Percentiles rank a stretch among this genome's conserved stretches.
These are phyloP conservation scores for Phytophthora syringae DNA, from an alignment of 352 stramenopile species.

Conservation along the genomic window DNA sequence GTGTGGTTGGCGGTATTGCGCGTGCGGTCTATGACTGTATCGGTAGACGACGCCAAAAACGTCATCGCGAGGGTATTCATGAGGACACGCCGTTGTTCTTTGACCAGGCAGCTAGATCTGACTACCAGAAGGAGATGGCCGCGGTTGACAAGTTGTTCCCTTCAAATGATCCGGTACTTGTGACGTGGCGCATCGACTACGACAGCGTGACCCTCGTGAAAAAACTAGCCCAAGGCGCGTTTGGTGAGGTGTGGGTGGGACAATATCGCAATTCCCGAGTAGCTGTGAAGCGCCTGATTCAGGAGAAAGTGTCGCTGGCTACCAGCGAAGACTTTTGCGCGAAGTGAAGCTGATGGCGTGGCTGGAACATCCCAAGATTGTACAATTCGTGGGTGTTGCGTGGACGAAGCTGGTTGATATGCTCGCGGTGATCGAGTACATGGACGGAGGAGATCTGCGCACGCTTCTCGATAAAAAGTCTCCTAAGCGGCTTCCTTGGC, in stretches of 20 bases:
- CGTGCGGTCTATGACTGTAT: conserved; percentile 56
- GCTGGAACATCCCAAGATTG: conserved; percentile 71
- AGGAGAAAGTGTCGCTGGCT: conserved; percentile 50
- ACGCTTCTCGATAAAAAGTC: conserved; percentile 56
- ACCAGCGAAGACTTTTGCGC: conserved; percentile 67
- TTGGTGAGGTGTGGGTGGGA: conserved; percentile 77
- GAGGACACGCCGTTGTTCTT: conserved; percentile 80
- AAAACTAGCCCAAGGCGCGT: conserved; percentile 73
- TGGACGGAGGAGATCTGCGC: conserved; percentile 70
- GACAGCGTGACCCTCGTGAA: conserved; percentile 68
- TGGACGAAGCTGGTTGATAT: conserved; percentile 77
- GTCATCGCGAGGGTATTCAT: conserved; percentile 60
- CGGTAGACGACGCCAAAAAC: conserved; percentile 38
- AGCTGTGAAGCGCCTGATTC: conserved; percentile 66
- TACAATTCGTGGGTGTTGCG: conserved; percentile 74
- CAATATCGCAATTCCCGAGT: conserved; percentile 64
- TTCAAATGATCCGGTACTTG: conserved; percentile 72
- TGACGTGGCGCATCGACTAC: conserved; percentile 77
- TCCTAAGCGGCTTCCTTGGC: conserved; percentile 30
- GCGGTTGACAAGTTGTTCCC: conserved; percentile 70
- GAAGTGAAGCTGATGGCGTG: conserved; percentile 80
- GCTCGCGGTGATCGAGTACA: conserved; percentile 72
- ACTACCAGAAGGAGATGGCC: conserved; percentile 67
- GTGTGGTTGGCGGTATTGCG: conserved; percentile 43
- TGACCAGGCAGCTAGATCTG: conserved; percentile 61